Conservation (phyloP, 129 eudicot genomes). For the Glebionis coronaria region DNA sequence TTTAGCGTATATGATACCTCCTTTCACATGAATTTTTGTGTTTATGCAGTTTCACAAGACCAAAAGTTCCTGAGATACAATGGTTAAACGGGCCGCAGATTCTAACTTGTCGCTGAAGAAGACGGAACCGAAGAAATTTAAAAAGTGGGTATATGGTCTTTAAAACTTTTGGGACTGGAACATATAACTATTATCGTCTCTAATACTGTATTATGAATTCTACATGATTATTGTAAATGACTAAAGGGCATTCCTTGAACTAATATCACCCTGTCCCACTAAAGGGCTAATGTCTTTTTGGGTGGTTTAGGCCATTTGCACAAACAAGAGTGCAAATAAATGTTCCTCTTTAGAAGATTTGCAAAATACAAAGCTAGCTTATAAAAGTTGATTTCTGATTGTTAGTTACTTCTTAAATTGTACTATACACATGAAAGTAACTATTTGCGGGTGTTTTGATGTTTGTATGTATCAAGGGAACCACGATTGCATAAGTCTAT, state of each 20-base stretch:
- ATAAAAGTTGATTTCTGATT: conserved; percentile 41
- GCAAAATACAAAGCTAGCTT: conserved; percentile 14
- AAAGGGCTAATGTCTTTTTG: too few relatives aligned
- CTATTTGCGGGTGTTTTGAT: conserved; percentile 11
- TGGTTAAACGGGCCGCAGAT: neutral
- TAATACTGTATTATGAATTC: neutral
- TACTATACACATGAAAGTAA: conserved; percentile 5
- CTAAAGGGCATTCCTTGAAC: too few relatives aligned
- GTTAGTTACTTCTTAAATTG: neutral
- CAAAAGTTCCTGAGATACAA: neutral
- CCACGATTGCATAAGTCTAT: conserved; percentile 59
- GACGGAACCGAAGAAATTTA: conserved; percentile 11
- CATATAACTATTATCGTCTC: neutral
- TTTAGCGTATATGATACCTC: neutral
- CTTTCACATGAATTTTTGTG: neutral
- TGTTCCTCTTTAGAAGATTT: conserved; percentile 13
- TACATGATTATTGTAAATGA: neutral
- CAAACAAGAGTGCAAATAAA: too few relatives aligned
- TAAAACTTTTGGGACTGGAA: neutral
- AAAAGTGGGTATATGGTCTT: conserved; percentile 24
- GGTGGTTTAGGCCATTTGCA: too few relatives aligned
- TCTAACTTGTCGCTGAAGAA: conserved; percentile 9
- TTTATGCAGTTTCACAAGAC: conserved; percentile 10
- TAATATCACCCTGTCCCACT: too few relatives aligned
- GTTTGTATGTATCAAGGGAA: conserved; percentile 42